phyloP scores from a whole-genome alignment of 169 alveolate genomes.

The Plasmodium reichenowi region DNA sequence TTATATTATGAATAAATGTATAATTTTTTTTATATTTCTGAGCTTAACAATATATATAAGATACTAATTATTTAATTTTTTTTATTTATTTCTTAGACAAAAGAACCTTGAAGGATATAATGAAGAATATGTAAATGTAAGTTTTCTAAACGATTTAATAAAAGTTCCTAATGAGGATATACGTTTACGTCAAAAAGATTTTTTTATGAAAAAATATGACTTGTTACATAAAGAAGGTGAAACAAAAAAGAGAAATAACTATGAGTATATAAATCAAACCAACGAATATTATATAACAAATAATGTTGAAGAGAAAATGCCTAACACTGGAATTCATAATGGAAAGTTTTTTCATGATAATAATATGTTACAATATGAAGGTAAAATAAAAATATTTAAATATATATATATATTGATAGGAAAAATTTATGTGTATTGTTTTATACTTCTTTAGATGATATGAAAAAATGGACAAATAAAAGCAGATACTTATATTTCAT shows the following conservation, averaged over 20 bases:
- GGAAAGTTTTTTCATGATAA: conserved; percentile 34
- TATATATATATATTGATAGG: not conserved
- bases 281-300: conserved; percentile 59
- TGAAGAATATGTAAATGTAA: conserved; percentile 29
- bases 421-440: not conserved
- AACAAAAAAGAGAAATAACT: conserved; percentile 5
- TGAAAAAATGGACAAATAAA: conserved; percentile 43
- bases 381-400: conserved; percentile 9
- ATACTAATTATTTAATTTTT: not conserved
- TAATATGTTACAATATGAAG: conserved; percentile 41
- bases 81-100: conserved; percentile 32
- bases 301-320: conserved; percentile 55
- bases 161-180: conserved; percentile 43
- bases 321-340: conserved; percentile 50
- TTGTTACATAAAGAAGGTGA: conserved; percentile 17
- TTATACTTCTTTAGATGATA: conserved; percentile 19
- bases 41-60: not conserved
- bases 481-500: conserved; percentile 53
- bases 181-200: conserved; percentile 12
- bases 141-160: conserved; percentile 45
- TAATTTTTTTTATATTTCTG: not conserved
- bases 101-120: conserved; percentile 10
- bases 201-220: conserved; percentile 20
- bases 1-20: not conserved
- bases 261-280: conserved; percentile 54